Evolutionary conservation across 2,329 filamentous ascomycete species (phyloP).

Genomic region (Aureobasidium pullulans): DNA sequence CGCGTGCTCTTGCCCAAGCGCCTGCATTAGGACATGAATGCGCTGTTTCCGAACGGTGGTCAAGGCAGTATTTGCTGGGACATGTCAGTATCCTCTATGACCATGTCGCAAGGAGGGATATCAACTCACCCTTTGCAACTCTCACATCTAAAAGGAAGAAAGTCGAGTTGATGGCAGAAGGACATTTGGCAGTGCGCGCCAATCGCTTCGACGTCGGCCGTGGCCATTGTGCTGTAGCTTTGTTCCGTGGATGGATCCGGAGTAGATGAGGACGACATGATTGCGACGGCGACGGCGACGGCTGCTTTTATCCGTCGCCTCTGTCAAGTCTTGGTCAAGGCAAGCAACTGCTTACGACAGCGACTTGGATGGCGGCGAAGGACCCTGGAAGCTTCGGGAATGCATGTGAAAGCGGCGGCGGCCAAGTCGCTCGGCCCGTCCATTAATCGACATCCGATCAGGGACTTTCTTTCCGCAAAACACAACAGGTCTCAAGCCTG

Average conservation of each 20-base stretch:
- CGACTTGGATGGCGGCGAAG: neutral
- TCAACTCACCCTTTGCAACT: slow-evolving; percentile 58
- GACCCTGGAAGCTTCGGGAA: slow-evolving; percentile 7
- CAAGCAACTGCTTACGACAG: slow-evolving; percentile 1
- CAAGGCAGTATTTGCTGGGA: slow-evolving; percentile 63
- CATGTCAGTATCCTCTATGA: neutral
- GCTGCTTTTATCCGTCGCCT: neutral
- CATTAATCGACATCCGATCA: neutral
- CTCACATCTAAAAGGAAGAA: slow-evolving; percentile 89
- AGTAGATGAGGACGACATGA: slow-evolving; percentile 39
- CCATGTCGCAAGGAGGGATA: neutral
- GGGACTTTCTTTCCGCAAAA: neutral
- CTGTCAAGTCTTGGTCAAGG: neutral
- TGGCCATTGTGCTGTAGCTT: slow-evolving; percentile 66
- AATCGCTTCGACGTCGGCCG: slow-evolving; percentile 73
- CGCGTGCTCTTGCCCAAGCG: slow-evolving; percentile 50
- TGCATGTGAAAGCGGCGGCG: neutral
- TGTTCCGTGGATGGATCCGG: slow-evolving; percentile 27
- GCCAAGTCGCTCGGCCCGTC: too few relatives aligned
- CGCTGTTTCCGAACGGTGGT: slow-evolving; percentile 79
- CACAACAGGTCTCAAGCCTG: neutral
- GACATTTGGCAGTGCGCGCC: slow-evolving; percentile 85
- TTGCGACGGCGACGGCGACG: slow-evolving; percentile 2
- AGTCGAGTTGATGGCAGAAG: slow-evolving; percentile 92
- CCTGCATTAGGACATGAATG: slow-evolving; percentile 62